Evolutionary conservation across 2,329 filamentous ascomycete genomes (phyloP).

Genomic region (Volutella citrinella): DNA sequence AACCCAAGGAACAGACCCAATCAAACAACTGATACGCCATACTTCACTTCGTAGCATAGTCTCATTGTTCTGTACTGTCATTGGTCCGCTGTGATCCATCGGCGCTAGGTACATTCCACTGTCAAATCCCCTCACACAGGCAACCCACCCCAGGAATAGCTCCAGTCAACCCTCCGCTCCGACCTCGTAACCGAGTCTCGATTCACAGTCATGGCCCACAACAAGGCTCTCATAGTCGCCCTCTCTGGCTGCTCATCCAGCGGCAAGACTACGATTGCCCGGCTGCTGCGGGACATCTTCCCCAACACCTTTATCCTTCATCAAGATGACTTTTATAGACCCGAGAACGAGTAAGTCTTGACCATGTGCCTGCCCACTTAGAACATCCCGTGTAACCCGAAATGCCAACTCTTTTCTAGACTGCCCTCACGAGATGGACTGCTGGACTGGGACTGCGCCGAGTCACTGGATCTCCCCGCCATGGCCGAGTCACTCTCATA

Average conservation of each 20-base stretch:
- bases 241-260: constrained; percentile 89
- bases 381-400: not conserved
- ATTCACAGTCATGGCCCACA: too few species aligned
- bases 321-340: constrained; percentile 92
- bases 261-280: constrained; percentile 90
- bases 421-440: constrained; percentile 58
- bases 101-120: too few species aligned
- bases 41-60: too few species aligned
- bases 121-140: too few species aligned
- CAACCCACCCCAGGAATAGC: too few species aligned
- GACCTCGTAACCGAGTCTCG: too few species aligned
- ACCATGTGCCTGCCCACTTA: not conserved
- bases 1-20: too few species aligned
- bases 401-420: constrained; percentile 20
- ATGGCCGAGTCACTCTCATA: constrained; percentile 67
- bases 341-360: constrained; percentile 65
- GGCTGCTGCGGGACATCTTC: constrained; percentile 80
- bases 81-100: too few species aligned
- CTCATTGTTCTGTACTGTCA: too few species aligned
- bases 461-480: constrained; percentile 68
- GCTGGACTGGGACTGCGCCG: constrained; percentile 89
- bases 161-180: too few species aligned
- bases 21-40: too few species aligned
- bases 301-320: constrained; percentile 79
- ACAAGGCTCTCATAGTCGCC: constrained; percentile 64